phyloP scores from a whole-genome alignment of 1,284 basidiomycete genomes.

The Pulveroboletus sp. region DNA sequence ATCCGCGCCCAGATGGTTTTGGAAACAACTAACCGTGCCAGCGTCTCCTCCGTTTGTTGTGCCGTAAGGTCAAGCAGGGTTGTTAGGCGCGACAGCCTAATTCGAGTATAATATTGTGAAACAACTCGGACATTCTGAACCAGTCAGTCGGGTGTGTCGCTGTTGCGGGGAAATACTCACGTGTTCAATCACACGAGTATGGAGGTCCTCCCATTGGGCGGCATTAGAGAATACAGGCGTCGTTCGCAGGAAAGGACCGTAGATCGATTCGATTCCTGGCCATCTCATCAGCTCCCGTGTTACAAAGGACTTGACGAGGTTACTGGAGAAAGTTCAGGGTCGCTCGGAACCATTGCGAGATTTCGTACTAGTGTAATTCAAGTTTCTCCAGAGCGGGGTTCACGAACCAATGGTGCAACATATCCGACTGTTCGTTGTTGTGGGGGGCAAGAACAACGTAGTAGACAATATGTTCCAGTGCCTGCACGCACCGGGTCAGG shows the following conservation, averaged over 20 bases:
- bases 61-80: conserved; percentile 85
- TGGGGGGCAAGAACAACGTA: conserved; percentile 93
- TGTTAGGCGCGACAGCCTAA: conserved; percentile 82
- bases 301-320: conserved; percentile 94
- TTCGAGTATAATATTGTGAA: conserved; percentile 92
- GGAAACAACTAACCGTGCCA: conserved; percentile 88
- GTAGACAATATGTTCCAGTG: conserved; percentile 91
- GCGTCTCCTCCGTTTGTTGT: conserved; percentile 83
- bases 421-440: conserved; percentile 96
- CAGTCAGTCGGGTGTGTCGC: conserved; percentile 5
- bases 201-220: conserved; percentile 93
- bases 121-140: conserved; percentile 93
- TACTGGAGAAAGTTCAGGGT: conserved; percentile 50
- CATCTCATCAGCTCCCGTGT: conserved; percentile 97
- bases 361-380: conserved; percentile 82
- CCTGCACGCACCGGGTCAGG: conserved; percentile 47
- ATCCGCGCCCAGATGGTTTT: conserved; percentile 93
- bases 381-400: conserved; percentile 80
- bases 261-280: conserved; percentile 93
- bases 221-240: conserved; percentile 82
- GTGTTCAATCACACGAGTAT: conserved; percentile 96
- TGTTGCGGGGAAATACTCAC: conserved; percentile 49
- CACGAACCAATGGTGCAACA: conserved; percentile 85
- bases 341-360: not conserved
- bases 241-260: conserved; percentile 80